Evolutionary conservation across 2,329 filamentous ascomycete genomes (phyloP).

Genomic region (Nothopassalora personata): DNA sequence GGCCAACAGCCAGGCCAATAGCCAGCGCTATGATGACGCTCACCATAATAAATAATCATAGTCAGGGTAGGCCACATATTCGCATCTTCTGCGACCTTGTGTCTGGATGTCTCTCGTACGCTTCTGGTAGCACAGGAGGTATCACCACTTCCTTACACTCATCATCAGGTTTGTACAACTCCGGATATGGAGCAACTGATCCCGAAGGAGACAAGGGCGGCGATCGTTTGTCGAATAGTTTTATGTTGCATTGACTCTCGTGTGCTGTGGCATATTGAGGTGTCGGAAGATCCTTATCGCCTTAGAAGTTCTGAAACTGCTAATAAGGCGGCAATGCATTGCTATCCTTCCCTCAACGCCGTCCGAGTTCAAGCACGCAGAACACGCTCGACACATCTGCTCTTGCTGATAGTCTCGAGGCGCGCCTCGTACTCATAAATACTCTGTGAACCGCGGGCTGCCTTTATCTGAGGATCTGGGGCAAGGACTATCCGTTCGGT

Average conservation of each 20-base stretch:
- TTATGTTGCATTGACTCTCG: conserved; percentile 10
- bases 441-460: conserved; percentile 24
- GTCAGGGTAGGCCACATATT: conserved; percentile 20
- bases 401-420: background rate
- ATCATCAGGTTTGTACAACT: conserved; percentile 23
- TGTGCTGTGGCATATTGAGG: conserved; percentile 17
- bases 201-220: conserved; percentile 21
- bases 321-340: conserved; percentile 26
- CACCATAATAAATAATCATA: conserved; percentile 21
- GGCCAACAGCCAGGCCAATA: conserved; percentile 34
- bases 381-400: background rate
- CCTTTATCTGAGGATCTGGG: conserved; percentile 19
- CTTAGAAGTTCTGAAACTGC: conserved; percentile 19
- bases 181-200: conserved; percentile 23
- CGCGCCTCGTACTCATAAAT: conserved; percentile 20
- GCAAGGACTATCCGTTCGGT: conserved; percentile 13
- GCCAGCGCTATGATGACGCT: conserved; percentile 26
- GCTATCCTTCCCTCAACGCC: conserved; percentile 2
- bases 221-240: conserved; percentile 20
- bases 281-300: conserved; percentile 10
- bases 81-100: conserved; percentile 3
- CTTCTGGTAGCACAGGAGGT: conserved; percentile 12
- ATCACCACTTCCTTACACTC: conserved; percentile 30
- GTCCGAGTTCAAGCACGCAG: background rate
- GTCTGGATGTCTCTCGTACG: conserved; percentile 9